phyloP scores from a whole-genome alignment of 495 filamentous ascomycete genomes.

The Apiosordaria backusii region DNA sequence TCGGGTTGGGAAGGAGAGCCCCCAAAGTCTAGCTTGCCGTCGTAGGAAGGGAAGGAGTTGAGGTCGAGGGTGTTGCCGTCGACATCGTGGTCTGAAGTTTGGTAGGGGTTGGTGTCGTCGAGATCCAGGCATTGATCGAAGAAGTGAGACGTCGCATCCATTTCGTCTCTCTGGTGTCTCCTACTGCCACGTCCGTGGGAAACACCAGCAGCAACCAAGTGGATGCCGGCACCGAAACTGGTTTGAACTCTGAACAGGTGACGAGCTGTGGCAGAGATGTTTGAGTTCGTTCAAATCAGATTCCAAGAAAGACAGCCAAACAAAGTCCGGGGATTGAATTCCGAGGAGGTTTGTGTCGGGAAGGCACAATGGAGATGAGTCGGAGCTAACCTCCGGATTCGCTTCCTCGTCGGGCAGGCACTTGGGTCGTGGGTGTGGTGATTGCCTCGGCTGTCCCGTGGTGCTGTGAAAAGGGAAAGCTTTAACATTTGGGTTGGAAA shows the following conservation, averaged over 20 bases:
- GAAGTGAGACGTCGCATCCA: constrained; percentile 31
- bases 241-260: too few relatives aligned
- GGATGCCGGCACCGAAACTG: not conserved
- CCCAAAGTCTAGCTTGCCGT: constrained; percentile 15
- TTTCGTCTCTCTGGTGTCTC: constrained; percentile 10
- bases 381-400: constrained; percentile 22
- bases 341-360: not conserved
- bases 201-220: not conserved
- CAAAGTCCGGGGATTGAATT: not conserved
- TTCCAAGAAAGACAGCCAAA: not conserved
- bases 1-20: constrained; percentile 6
- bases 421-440: not conserved
- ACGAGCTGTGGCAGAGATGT: not conserved
- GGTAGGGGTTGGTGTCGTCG: constrained; percentile 25
- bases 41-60: constrained; percentile 17
- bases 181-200: not conserved
- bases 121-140: constrained; percentile 29
- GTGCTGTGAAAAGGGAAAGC: not conserved
- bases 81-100: constrained; percentile 22
- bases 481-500: not conserved
- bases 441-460: not conserved
- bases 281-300: not conserved
- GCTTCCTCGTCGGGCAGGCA: constrained; percentile 8
- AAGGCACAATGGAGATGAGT: constrained; percentile 6
- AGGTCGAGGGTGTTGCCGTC: constrained; percentile 11